Evolutionary conservation across 2,329 filamentous ascomycete species (phyloP).

Genomic region (Teratosphaeria viscida): DNA sequence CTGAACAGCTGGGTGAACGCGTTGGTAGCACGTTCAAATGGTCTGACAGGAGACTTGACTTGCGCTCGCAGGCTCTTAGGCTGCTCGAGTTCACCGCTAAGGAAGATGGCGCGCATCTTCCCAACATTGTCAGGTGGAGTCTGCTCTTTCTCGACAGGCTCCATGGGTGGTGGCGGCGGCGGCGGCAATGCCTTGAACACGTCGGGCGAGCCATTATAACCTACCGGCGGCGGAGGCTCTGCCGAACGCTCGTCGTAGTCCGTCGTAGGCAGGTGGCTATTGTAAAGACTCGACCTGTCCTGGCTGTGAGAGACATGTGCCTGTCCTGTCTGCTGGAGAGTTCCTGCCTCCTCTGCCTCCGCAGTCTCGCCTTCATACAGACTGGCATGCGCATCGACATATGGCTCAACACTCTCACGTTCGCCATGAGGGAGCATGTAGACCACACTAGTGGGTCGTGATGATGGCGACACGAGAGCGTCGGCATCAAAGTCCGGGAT

Average conservation of each 20-base stretch:
- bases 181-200: background rate
- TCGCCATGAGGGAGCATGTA: background rate
- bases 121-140: conserved; percentile 1
- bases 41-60: conserved; percentile 25
- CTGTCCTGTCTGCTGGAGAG: background rate
- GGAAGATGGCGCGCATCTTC: conserved; percentile 21
- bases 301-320: background rate
- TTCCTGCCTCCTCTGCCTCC: background rate
- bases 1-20: conserved; percentile 29
- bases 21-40: conserved; percentile 29
- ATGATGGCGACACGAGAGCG: conserved; percentile 1
- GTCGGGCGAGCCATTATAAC: background rate
- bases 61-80: conserved; percentile 18
- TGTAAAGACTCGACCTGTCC: background rate
- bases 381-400: background rate
- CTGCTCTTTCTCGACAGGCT: background rate
- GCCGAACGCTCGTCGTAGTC: background rate
- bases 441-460: conserved; percentile 1
- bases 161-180: background rate
- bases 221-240: background rate
- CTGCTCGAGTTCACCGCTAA: conserved; percentile 17
- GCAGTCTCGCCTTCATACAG: background rate
- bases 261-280: background rate
- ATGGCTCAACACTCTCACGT: background rate
- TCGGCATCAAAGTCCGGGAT: conserved; percentile 1